Evolutionary conservation across 2,329 filamentous ascomycete genomes (phyloP).

Genomic region (Albifimbria verrucaria): DNA sequence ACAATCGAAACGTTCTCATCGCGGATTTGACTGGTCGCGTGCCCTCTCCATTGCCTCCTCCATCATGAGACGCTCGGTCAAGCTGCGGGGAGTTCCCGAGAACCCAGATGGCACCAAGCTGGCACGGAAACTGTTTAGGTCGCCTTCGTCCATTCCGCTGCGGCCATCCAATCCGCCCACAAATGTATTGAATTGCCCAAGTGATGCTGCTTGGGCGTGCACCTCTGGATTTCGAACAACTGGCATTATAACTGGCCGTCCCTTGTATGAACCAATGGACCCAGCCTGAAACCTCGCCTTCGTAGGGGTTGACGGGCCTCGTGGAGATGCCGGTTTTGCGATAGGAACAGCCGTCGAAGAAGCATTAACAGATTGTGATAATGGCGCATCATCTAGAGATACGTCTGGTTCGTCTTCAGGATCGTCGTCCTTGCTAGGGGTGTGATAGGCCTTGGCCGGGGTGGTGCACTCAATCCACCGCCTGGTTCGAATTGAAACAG

Average conservation of each 20-base stretch:
- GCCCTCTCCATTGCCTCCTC: conserved; percentile 37
- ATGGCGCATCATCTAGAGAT: conserved; percentile 11
- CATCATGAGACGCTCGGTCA: conserved; percentile 47
- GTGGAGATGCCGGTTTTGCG: conserved; percentile 21
- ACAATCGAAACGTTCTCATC: too few species aligned
- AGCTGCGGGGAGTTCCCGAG: conserved; percentile 41
- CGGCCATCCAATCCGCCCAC: conserved; percentile 52
- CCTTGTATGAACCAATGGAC: conserved; percentile 53
- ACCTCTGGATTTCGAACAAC: conserved; percentile 47
- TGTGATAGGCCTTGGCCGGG: conserved; percentile 19
- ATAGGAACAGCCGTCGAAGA: conserved; percentile 44
- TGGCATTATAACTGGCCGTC: conserved; percentile 49
- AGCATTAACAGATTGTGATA: conserved; percentile 30
- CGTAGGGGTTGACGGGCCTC: conserved; percentile 26
- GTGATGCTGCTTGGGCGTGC: conserved; percentile 43
- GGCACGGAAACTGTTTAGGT: conserved; percentile 40
- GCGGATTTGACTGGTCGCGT: conserved; percentile 14
- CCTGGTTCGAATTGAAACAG: conserved; percentile 44
- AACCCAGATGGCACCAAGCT: conserved; percentile 37
- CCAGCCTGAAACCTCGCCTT: conserved; percentile 32
- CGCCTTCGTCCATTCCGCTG: conserved; percentile 44
- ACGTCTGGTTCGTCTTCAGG: conserved; percentile 25
- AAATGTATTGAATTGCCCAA: conserved; percentile 48
- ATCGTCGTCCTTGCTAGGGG: conserved; percentile 29
- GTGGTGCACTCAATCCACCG: conserved; percentile 27